Evolutionary conservation across 345 rosid genomes (phyloP).

Genomic region (Ailanthus altissimus): DNA sequence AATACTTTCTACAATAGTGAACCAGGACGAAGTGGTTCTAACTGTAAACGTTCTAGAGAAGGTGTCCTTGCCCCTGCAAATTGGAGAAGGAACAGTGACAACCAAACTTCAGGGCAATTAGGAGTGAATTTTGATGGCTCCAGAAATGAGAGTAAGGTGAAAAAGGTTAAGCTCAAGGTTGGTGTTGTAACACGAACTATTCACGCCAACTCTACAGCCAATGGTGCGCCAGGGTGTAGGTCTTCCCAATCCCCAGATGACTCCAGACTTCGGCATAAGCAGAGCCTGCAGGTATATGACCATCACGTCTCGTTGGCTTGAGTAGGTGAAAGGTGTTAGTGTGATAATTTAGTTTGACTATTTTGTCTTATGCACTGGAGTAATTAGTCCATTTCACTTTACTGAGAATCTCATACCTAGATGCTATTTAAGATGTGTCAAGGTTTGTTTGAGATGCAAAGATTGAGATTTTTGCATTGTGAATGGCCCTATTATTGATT

Average conservation of each 20-base stretch:
- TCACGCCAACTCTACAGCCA: slow-evolving; percentile 45
- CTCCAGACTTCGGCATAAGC: slow-evolving; percentile 36
- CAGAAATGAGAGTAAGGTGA: slow-evolving; percentile 53
- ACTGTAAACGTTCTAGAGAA: slow-evolving; percentile 56
- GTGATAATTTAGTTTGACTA: neutral
- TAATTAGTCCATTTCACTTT: neutral
- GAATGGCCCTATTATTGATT: slow-evolving; percentile 11
- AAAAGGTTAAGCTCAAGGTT: slow-evolving; percentile 70
- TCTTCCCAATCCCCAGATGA: slow-evolving; percentile 44
- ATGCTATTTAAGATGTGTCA: neutral
- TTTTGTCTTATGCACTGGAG: neutral
- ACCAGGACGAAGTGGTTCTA: slow-evolving; percentile 36
- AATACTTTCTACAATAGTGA: slow-evolving; percentile 40
- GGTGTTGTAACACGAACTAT: slow-evolving; percentile 58
- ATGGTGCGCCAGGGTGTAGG: slow-evolving; percentile 47
- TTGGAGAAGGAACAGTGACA: slow-evolving; percentile 61
- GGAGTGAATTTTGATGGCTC: slow-evolving; percentile 36
- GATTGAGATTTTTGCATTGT: neutral
- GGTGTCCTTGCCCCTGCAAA: slow-evolving; percentile 82
- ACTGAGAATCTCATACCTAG: neutral
- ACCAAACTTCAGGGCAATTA: slow-evolving; percentile 37
- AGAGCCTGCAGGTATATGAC: slow-evolving; percentile 48
- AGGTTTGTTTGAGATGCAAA: neutral
- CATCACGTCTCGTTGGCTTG: slow-evolving; percentile 14
- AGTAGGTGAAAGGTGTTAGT: neutral